Percentiles rank a stretch among this genome's conserved stretches.
phyloP scores from a whole-genome alignment of 1,284 basidiomycete genomes.

The Boletus semigastroideus region DNA sequence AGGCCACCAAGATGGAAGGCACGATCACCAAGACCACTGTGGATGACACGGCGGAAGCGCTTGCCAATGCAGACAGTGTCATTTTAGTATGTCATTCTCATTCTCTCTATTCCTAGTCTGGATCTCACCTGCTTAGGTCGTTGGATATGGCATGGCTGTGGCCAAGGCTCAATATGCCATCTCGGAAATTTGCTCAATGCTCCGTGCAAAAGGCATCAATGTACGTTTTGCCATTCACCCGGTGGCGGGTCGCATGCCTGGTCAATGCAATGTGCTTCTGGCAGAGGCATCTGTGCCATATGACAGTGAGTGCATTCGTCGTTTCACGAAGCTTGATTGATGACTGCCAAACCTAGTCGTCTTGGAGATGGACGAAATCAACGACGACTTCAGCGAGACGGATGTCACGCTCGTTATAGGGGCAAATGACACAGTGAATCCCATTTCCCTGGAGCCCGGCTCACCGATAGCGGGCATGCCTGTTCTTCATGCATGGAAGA shows the following conservation, averaged over 20 bases:
- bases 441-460: conserved; percentile 82
- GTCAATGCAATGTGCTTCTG: conserved; percentile 83
- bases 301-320: conserved; percentile 55
- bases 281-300: conserved; percentile 88
- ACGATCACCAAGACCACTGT: conserved; percentile 72
- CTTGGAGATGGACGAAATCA: conserved; percentile 89
- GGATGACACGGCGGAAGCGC: conserved; percentile 76
- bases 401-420: conserved; percentile 84
- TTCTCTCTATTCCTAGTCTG: not conserved
- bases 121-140: conserved; percentile 50
- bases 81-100: conserved; percentile 54
- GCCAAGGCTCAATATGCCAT: conserved; percentile 88
- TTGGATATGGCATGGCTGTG: conserved; percentile 88
- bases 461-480: conserved; percentile 88
- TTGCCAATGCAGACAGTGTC: conserved; percentile 79
- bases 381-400: conserved; percentile 83
- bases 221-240: conserved; percentile 71
- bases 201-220: conserved; percentile 70
- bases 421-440: conserved; percentile 90
- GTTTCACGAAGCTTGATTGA: conserved; percentile 1
- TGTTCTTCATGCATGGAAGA: conserved; percentile 87
- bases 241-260: conserved; percentile 76
- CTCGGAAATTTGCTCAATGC: conserved; percentile 72
- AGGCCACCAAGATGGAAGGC: conserved; percentile 76
- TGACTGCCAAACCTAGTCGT: conserved; percentile 54